A percentile compares a stretch with the other conserved stretches of the same genome.
Conservation (phyloP, 2,329 filamentous ascomycete species). For the Penicillium expansum region DNA sequence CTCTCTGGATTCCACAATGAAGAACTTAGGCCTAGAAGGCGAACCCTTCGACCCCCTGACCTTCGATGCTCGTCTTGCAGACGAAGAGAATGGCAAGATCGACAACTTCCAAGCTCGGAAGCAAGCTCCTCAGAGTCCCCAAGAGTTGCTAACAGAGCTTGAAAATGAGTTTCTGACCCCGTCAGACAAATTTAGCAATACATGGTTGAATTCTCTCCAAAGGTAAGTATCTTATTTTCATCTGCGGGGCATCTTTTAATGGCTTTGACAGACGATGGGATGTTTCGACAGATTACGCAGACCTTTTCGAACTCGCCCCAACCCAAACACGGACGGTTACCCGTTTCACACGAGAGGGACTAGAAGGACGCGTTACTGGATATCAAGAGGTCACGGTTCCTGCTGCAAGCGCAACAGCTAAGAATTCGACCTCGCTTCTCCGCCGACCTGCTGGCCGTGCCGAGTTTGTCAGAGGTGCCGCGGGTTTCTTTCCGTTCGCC, state of each 20-base stretch:
- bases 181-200: slow-evolving; percentile 71
- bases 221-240: slow-evolving; percentile 51
- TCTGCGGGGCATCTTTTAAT: slow-evolving; percentile 10
- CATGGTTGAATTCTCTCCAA: slow-evolving; percentile 87
- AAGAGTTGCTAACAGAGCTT: slow-evolving; percentile 67
- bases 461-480: slow-evolving; percentile 88
- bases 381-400: slow-evolving; percentile 94
- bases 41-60: slow-evolving; percentile 22
- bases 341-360: slow-evolving; percentile 83
- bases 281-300: slow-evolving; percentile 71
- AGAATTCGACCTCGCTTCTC: slow-evolving; percentile 86
- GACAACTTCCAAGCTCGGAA: slow-evolving; percentile 43
- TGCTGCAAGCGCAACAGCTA: slow-evolving; percentile 82
- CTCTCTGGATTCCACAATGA: slow-evolving; percentile 28
- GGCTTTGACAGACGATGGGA: slow-evolving; percentile 65
- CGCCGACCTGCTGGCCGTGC: slow-evolving; percentile 82
- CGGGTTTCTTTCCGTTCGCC: slow-evolving; percentile 91
- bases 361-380: slow-evolving; percentile 88
- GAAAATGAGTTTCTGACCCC: slow-evolving; percentile 77
- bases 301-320: slow-evolving; percentile 80
- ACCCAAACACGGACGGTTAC: slow-evolving; percentile 95
- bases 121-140: slow-evolving; percentile 47
- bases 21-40: slow-evolving; percentile 27
- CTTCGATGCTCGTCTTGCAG: slow-evolving; percentile 32
- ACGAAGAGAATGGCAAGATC: slow-evolving; percentile 30